Evolutionary conservation across 345 rosid genomes (phyloP).

Genomic region (Rhodamnia argentea): DNA sequence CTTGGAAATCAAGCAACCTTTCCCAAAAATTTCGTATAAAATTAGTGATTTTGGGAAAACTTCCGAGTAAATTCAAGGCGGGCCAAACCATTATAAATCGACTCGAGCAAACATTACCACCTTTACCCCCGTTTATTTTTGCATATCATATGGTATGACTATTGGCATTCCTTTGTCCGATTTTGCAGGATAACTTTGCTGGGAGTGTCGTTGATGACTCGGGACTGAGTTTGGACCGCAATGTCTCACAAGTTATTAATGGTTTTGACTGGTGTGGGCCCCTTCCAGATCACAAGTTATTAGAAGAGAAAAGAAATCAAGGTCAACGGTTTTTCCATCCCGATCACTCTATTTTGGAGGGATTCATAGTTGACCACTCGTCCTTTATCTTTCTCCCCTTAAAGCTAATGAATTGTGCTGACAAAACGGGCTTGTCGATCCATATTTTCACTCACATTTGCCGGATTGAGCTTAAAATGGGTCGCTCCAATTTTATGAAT

Average conservation of each 20-base stretch:
- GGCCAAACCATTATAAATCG: no score
- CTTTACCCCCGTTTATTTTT: no score
- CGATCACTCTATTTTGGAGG: accelerated
- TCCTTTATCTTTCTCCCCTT: not conserved
- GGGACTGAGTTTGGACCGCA: not conserved
- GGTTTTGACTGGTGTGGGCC: not conserved
- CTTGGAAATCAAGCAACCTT: no score
- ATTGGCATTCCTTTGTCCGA: no score
- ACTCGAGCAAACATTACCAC: no score
- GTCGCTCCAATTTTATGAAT: not conserved
- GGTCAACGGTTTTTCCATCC: not conserved
- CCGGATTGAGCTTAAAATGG: not conserved
- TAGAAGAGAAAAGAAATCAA: not conserved
- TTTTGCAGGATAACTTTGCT: no score
- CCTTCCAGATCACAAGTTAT: not conserved
- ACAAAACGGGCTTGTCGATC: not conserved
- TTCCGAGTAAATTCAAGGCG: no score
- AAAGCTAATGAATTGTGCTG: not conserved
- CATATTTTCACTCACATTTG: not conserved
- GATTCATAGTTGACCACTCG: not conserved
- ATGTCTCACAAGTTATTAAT: not conserved
- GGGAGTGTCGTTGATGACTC: no score
- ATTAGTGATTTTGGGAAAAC: no score
- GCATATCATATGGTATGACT: no score
- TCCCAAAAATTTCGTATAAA: no score